Evolutionary conservation across 495 filamentous ascomycete species (phyloP), one percentile per base, ranked within the genome.

Genomic region (Delitschia confertaspora): DNA sequence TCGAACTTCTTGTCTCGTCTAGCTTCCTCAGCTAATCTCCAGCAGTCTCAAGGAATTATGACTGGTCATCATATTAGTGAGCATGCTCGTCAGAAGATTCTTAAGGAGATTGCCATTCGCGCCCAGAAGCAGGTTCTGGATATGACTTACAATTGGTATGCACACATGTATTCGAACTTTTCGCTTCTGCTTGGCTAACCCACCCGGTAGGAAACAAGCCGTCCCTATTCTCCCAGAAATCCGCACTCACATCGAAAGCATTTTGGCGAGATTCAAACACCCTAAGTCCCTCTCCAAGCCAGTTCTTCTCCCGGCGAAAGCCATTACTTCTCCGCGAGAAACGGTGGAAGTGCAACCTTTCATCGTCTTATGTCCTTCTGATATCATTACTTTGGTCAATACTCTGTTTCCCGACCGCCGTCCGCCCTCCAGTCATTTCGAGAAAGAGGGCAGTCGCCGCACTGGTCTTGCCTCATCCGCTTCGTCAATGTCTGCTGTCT

Each of bases 1-100:
- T 58, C 27, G n/a, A n/a, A n/a, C 19, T 31, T 27, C 21, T 23
- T 29, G 13, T 19, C 31, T 32, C 8, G 32, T 30, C 33, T 2
- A 3, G 13, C 4, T 44, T 0, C 21, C 10, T 17, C 19, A 41
- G 36, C 59, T 74, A 53, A 72, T 40, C 21, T 45, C 5, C 10
- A 13, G 23, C 26, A 88, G 83, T 79, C 76, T 20, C 81, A 87
- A 45, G 88, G 85, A 35, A 81, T 95, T 62, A 79, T 95, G 71
- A 72, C 82, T 46, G 86, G 91, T 48, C 84, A 93, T 57, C 83
- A 94, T 62, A 86, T 98, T 52, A 83, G 79, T 20, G 85, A 93
- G 56, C 84, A 87, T 63, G 87, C 85, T 17, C 76, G 91, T 37
- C 79, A 93, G 55, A 85, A 82, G 60, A 83, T 98, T 41, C 73